phyloP scores from a whole-genome alignment of 805 yeast genomes.

The Groenewaldozyma tartarivorans region DNA sequence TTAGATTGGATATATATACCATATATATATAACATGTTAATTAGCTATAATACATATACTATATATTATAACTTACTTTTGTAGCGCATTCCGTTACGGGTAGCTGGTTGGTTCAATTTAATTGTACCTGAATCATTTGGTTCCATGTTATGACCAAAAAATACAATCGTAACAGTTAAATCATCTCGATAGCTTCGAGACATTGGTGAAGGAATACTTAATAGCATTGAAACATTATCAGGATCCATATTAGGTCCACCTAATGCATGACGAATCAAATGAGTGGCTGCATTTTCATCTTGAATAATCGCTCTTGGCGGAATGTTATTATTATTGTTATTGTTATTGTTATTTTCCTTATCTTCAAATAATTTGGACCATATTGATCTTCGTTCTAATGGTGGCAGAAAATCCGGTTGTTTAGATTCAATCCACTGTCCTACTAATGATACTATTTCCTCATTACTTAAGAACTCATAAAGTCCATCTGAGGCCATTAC shows the following conservation, averaged over 20 bases:
- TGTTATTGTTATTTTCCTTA: conserved; percentile 26
- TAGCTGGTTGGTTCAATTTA: conserved; percentile 23
- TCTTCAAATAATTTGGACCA: conserved; percentile 28
- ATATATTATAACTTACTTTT: conserved; percentile 1
- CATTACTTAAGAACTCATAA: conserved; percentile 84
- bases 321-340: background rate
- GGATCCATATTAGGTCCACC: conserved; percentile 63
- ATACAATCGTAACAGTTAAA: conserved; percentile 89
- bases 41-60: conserved; percentile 8
- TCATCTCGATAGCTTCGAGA: conserved; percentile 93
- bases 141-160: conserved; percentile 51
- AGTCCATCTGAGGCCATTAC: conserved; percentile 93
- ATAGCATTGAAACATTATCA: conserved; percentile 80
- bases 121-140: conserved; percentile 20
- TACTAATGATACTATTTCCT: conserved; percentile 85
- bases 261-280: conserved; percentile 84
- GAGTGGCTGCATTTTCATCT: conserved; percentile 87
- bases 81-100: conserved; percentile 8
- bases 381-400: conserved; percentile 30
- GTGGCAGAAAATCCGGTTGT: conserved; percentile 24
- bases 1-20: no score
- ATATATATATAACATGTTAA: no score
- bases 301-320: conserved; percentile 48
- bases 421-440: conserved; percentile 86
- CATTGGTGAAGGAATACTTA: conserved; percentile 84